phyloP scores from a whole-genome alignment of 495 filamentous ascomycete genomes.

The Tuber indicum region DNA sequence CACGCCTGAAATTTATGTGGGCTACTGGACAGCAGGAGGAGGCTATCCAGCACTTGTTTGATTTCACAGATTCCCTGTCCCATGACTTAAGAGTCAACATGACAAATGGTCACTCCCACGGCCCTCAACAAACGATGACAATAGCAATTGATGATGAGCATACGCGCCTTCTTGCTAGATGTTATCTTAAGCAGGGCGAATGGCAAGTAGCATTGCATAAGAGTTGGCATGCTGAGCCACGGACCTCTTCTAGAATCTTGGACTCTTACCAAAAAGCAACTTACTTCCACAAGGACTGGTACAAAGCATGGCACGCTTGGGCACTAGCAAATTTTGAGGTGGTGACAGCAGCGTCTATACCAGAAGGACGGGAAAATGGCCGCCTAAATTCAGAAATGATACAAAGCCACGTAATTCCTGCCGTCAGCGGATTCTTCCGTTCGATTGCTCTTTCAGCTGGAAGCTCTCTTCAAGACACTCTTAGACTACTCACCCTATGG shows the following conservation, averaged over 20 bases:
- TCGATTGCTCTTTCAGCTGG: conserved; percentile 86
- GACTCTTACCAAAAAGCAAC: conserved; percentile 83
- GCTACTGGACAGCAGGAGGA: conserved; percentile 62
- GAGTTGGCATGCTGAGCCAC: conserved; percentile 36
- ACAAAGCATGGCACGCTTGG: conserved; percentile 99
- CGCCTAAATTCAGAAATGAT: conserved; percentile 57
- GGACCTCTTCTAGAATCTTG: conserved; percentile 60
- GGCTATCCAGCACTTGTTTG: conserved; percentile 69
- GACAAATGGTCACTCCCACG: conserved; percentile 50
- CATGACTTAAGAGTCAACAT: conserved; percentile 57
- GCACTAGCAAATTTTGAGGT: conserved; percentile 99
- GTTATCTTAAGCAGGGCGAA: conserved; percentile 89
- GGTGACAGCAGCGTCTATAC: conserved; percentile 53
- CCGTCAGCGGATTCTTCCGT: conserved; percentile 88
- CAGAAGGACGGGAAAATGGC: conserved; percentile 33
- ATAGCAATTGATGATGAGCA: conserved; percentile 49
- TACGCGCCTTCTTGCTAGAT: conserved; percentile 80
- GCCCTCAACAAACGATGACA: conserved; percentile 44
- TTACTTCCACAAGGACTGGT: conserved; percentile 83
- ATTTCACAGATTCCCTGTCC: conserved; percentile 71
- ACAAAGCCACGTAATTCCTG: conserved; percentile 84
- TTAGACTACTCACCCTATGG: conserved; percentile 89
- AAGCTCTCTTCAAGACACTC: conserved; percentile 90
- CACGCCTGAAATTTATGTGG: conserved; percentile 92
- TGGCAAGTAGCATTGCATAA: conserved; percentile 69